A percentile compares a stretch with the other conserved stretches of the same genome.
Evolutionary conservation across 2,329 filamentous ascomycete species (phyloP).

Genomic region (Fusarium tjaetaba): DNA sequence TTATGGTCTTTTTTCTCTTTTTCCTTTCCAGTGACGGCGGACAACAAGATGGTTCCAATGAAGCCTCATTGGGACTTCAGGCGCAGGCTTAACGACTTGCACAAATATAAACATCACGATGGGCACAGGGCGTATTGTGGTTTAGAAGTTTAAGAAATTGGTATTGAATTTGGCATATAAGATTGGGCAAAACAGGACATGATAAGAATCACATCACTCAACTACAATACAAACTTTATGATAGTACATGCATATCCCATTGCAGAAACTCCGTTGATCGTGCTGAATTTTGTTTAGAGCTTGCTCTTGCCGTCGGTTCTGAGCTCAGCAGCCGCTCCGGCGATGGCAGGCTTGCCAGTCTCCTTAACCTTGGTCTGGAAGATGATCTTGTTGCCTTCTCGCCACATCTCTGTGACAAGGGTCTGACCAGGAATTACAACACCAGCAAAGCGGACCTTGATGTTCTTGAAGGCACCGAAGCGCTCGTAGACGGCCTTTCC

Average conservation of each 20-base stretch:
- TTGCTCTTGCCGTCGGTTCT: conserved; percentile 50
- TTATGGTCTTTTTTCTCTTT: not conserved
- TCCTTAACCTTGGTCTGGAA: conserved; percentile 93
- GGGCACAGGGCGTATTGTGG: conserved; percentile 24
- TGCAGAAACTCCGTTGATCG: conserved; percentile 19
- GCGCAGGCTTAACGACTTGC: conserved; percentile 23
- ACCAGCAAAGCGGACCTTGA: conserved; percentile 92
- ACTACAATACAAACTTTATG: conserved; percentile 44
- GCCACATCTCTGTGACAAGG: conserved; percentile 95
- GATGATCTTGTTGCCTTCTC: conserved; percentile 79
- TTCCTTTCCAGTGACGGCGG: conserved; percentile 17
- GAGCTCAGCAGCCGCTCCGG: conserved; percentile 82
- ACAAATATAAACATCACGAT: conserved; percentile 1
- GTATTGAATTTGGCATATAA: conserved; percentile 14
- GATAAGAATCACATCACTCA: conserved; percentile 23
- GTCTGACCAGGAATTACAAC: conserved; percentile 88
- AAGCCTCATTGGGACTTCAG: conserved; percentile 23
- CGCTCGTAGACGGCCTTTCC: conserved; percentile 89
- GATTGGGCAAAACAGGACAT: conserved; percentile 36
- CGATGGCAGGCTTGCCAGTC: conserved; percentile 89
- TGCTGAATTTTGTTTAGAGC: conserved; percentile 38
- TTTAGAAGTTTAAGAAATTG: conserved; percentile 12
- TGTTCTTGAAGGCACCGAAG: conserved; percentile 86
- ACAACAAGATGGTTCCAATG: conserved; percentile 16
- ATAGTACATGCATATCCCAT: conserved; percentile 34